These are phyloP conservation scores for Hypholoma fasciculare DNA, from an alignment of 768 basidiomycete species.

Conservation along the genomic window DNA sequence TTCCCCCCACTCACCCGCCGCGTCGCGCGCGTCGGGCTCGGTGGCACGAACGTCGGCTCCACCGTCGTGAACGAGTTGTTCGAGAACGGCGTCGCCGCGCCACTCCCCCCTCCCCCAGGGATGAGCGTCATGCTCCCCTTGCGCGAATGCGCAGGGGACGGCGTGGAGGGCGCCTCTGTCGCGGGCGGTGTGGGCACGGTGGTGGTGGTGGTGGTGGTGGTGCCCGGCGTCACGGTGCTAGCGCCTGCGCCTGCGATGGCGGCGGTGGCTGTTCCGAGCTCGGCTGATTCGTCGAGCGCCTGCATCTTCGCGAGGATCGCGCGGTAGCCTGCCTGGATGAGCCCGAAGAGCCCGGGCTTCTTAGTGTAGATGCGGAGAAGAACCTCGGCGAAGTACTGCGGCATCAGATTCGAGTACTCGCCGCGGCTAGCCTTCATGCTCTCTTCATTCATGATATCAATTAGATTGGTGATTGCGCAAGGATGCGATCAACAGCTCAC, in stretches of 20 bases:
- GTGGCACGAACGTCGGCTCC: constrained; percentile 30
- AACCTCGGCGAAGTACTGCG: constrained; percentile 67
- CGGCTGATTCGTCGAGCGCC: background rate
- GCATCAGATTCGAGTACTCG: constrained; percentile 67
- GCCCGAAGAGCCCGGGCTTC: constrained; percentile 52
- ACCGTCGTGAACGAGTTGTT: constrained; percentile 53
- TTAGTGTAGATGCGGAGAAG: constrained; percentile 70
- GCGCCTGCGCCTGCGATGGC: too few species aligned
- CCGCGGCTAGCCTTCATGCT: constrained; percentile 46
- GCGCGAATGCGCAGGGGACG: constrained; percentile 20
- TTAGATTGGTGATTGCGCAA: background rate
- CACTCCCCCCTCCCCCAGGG: constrained; percentile 10
- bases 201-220: background rate
- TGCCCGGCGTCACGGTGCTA: background rate
- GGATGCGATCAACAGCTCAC: constrained; percentile 34
- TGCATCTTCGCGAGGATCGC: constrained; percentile 31
- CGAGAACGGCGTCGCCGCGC: constrained; percentile 25
- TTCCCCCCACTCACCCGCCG: constrained; percentile 13
- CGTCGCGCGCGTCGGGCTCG: constrained; percentile 27
- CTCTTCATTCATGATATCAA: constrained; percentile 28
- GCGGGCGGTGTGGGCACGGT: constrained; percentile 32
- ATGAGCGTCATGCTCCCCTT: constrained; percentile 26
- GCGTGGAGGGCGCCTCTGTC: constrained; percentile 37
- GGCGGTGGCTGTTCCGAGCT: background rate
- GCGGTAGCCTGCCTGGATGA: constrained; percentile 72